phyloP scores from a whole-genome alignment of 768 basidiomycete species.

The Cystoderma amianthinum region DNA sequence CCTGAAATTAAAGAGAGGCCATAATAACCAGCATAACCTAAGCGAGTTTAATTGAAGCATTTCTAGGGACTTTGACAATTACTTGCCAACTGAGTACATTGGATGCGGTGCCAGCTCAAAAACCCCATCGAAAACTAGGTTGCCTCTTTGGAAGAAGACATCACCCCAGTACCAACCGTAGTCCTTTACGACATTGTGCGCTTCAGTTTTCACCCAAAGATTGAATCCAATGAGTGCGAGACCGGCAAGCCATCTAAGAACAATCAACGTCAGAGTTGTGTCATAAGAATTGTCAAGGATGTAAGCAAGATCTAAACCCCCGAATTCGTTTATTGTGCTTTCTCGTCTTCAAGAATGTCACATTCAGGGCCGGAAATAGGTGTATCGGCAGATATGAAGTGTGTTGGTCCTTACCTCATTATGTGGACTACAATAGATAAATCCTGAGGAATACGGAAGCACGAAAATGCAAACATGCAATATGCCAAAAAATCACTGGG shows the following conservation, averaged over 20 bases:
- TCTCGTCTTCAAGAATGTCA: not conserved
- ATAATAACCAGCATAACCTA: slow-evolving; percentile 96
- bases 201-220: slow-evolving; percentile 97
- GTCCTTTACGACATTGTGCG: slow-evolving; percentile 95
- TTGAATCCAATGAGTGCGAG: slow-evolving; percentile 86
- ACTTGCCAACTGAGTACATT: slow-evolving; percentile 84
- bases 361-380: not conserved
- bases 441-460: slow-evolving; percentile 78
- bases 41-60: not conserved
- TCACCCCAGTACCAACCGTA: slow-evolving; percentile 99
- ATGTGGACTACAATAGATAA: slow-evolving; percentile 70
- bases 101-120: slow-evolving; percentile 92
- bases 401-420: slow-evolving; percentile 46
- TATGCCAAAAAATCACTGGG: slow-evolving; percentile 89
- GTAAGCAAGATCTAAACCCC: too few species aligned
- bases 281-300: not conserved
- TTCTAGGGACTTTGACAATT: slow-evolving; percentile 3
- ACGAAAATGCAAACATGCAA: slow-evolving; percentile 91
- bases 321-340: not conserved
- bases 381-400: not conserved
- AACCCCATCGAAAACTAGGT: slow-evolving; percentile 94
- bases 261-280: slow-evolving; percentile 2
- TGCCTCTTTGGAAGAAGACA: slow-evolving; percentile 87
- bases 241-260: slow-evolving; percentile 78
- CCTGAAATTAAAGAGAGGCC: slow-evolving; percentile 88